phyloP scores from a whole-genome alignment of 495 filamentous ascomycete species.

The Aspergillus biplanus region DNA sequence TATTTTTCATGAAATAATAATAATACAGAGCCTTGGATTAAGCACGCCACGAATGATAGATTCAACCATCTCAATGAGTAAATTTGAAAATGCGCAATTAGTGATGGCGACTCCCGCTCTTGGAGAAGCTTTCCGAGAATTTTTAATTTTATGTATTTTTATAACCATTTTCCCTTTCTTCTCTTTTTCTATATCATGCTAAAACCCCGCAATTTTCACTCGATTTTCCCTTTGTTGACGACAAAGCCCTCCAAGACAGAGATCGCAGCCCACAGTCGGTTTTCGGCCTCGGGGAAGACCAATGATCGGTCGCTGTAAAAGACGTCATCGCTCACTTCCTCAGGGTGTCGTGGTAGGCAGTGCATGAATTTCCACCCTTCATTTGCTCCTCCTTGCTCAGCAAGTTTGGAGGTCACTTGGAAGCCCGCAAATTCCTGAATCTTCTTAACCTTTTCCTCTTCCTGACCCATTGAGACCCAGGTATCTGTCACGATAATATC shows the following conservation, averaged over 20 bases:
- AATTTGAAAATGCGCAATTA: too few species aligned
- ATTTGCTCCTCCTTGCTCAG: constrained; percentile 83
- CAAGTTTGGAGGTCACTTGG: constrained; percentile 84
- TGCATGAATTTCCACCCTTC: constrained; percentile 97
- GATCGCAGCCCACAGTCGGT: constrained; percentile 87
- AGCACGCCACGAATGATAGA: too few species aligned
- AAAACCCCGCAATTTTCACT: constrained; percentile 31
- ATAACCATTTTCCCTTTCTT: too few species aligned
- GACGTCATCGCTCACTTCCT: constrained; percentile 93
- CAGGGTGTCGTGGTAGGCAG: constrained; percentile 89
- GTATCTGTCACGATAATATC: constrained; percentile 95
- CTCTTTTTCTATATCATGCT: too few species aligned
- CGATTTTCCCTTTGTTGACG: constrained; percentile 81
- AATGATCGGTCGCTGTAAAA: constrained; percentile 82
- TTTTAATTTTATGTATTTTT: too few species aligned
- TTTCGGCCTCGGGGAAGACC: constrained; percentile 93
- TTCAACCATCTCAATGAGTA: too few species aligned
- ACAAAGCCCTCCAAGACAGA: constrained; percentile 88
- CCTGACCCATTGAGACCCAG: constrained; percentile 97
- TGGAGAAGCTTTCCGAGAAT: too few species aligned
- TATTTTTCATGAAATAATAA: too few species aligned
- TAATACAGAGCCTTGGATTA: too few species aligned
- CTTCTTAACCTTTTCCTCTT: constrained; percentile 74
- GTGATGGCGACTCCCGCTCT: too few species aligned
- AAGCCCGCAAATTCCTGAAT: constrained; percentile 85